Evolutionary conservation across 163 green algal species (phyloP), one percentile per base, ranked within the genome.

Genomic region (Smithsoniella earleae): DNA sequence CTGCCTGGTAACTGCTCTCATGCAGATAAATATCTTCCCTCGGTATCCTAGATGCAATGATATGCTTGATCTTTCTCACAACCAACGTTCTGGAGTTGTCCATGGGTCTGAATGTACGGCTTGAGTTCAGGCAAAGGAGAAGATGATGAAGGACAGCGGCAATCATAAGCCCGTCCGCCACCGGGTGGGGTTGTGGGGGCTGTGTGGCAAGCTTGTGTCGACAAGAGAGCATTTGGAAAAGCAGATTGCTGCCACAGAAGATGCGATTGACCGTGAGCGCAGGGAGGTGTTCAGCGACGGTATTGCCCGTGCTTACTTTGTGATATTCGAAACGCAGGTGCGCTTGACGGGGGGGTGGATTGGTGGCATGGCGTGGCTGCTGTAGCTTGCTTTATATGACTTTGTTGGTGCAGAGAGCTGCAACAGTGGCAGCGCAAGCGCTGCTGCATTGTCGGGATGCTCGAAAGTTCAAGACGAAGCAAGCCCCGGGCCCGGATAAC

Each of bases 401-500:
- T 49, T 10, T 49, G 40, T 10, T 49, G 40, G 54, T 85, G 1
- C 84, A 89, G 79, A 54, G 55, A 33, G 81, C 82, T 0, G 84
- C 84, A 1, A 69, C 79, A 28, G 77, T 83, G 13, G 81, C 80
- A 3, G 75, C 84, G 5, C 81, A 84, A 74, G 76, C 75, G 16
- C 63, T 81, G 45, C 82, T 91, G 33, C 83, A 89, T 46, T 66
- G 80, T 16, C 85, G 91, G 66, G 82, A 90, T 36, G 84, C 81
- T 38, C 74, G 75, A 22, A 73, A 75, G 69, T 91, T 89, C 81
- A 80, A 78, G 25, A 80, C 84, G 38, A 33, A 75, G 43, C 13
- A 4, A n/a, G 87, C 87, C 2, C 87, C 88, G 31, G 87, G 87
- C 1, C 88, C 87, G 20, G 88, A 94, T 66, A 86, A 94, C 78